Evolutionary conservation across 2,329 filamentous ascomycete species (phyloP), one percentile per base, ranked within the genome.

Genomic region (Colletotrichum sp.): DNA sequence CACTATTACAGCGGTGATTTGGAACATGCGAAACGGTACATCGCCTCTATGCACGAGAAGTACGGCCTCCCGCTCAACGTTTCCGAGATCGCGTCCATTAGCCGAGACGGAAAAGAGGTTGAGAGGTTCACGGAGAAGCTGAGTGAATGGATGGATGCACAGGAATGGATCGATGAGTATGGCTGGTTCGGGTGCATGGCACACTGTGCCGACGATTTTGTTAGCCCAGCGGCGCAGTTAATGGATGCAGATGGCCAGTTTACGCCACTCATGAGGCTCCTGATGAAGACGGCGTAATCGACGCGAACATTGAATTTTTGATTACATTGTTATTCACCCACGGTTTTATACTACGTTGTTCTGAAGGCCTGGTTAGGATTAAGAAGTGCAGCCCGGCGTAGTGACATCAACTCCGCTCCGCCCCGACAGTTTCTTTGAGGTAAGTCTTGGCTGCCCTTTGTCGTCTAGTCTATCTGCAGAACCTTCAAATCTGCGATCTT

Each of bases 211-310:
- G 85, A 87, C 75, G 78, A 77, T 69, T 87, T 85, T 78, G 86
- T 87, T 24, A 87, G 85, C 75, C 85, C 84, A 0, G 82, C 81
- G 47, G 86, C 86, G 31, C 84, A 86, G 78, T 80, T 87, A 75
- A 84, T 87, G 84, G 84, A 86, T 62, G 70, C 72, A 12, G 79
- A 85, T 69, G 86, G 84, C 6, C 78, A 78, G 24, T 85, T 85
- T 64, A 87, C 82, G 11, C 72, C 78, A 31, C 77, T 83, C 6
- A 76, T 77, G 76, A 69, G 59, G 38, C 65, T 63, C 51, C 55
- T 77, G 34, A 77, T 73, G 65, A 29, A 59, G 43, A 8, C 11
- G n/a, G 12, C 18, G 18, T 47, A 21, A 6, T 27, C 24, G 24
- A 27, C 24, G 24, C 24, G 24, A 27, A 27, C 24, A 27, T 27